Conservation (phyloP, 1,284 basidiomycete genomes). For the Ustilago esculenta region DNA sequence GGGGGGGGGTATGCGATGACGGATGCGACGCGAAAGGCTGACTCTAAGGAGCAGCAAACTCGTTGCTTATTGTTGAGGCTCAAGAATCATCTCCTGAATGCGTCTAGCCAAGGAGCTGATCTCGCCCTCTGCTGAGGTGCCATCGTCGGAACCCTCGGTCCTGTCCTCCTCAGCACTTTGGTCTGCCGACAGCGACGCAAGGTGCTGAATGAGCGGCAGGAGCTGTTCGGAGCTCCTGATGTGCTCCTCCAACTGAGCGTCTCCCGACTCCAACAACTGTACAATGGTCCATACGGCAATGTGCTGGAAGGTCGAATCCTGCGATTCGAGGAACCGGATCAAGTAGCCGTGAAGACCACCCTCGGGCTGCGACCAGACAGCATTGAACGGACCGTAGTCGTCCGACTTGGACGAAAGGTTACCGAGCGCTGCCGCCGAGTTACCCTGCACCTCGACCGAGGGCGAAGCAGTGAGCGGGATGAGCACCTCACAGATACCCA, state of each 20-base stretch:
- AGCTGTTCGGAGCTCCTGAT: slow-evolving; percentile 58
- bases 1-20: slow-evolving; percentile 1
- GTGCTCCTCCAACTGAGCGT: slow-evolving; percentile 69
- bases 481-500: slow-evolving; percentile 97
- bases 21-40: not conserved
- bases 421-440: slow-evolving; percentile 95
- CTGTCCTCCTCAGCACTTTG: slow-evolving; percentile 50
- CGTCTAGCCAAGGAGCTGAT: slow-evolving; percentile 58
- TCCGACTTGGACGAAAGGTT: slow-evolving; percentile 93
- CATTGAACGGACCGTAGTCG: slow-evolving; percentile 96
- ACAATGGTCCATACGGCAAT: slow-evolving; percentile 96
- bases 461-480: slow-evolving; percentile 95
- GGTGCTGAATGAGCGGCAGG: slow-evolving; percentile 57
- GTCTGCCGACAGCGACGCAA: slow-evolving; percentile 41
- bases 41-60: no score
- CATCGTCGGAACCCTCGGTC: slow-evolving; percentile 52
- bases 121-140: slow-evolving; percentile 60
- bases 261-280: slow-evolving; percentile 91
- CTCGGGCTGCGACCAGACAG: slow-evolving; percentile 97
- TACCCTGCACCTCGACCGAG: slow-evolving; percentile 98
- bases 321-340: slow-evolving; percentile 89
- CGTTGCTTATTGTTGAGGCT: slow-evolving; percentile 22
- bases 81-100: slow-evolving; percentile 63
- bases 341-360: slow-evolving; percentile 96
- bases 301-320: slow-evolving; percentile 99